Conservation (phyloP, 2,329 filamentous ascomycete genomes). For the Fusarium robinianum region DNA sequence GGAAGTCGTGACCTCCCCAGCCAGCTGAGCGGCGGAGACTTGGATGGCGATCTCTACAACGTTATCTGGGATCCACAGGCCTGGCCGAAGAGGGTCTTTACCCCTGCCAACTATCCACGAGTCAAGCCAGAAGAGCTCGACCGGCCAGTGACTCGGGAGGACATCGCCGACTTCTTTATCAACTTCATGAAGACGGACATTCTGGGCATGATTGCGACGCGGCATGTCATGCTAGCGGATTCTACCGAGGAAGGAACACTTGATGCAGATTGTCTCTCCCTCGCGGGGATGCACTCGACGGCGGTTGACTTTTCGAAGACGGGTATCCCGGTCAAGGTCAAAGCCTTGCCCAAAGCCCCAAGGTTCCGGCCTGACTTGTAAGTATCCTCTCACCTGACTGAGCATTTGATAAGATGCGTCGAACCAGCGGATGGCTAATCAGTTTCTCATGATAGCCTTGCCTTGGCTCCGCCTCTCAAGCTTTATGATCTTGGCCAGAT, state of each 20-base stretch:
- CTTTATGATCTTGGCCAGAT: conserved; percentile 52
- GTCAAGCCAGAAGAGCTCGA: conserved; percentile 61
- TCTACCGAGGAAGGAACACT: conserved; percentile 55
- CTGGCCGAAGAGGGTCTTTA: conserved; percentile 47
- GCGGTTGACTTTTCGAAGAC: conserved; percentile 80
- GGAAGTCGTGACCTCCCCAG: conserved; percentile 77
- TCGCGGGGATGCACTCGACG: conserved; percentile 69
- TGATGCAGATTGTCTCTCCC: conserved; percentile 53
- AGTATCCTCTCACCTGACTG: conserved; percentile 37
- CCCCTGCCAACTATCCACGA: conserved; percentile 72
- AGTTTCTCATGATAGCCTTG: conserved; percentile 45
- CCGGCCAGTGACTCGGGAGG: conserved; percentile 60
- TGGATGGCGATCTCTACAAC: conserved; percentile 83
- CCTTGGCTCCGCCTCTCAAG: conserved; percentile 50
- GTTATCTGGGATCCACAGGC: conserved; percentile 71
- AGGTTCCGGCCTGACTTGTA: conserved; percentile 60
- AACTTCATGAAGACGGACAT: conserved; percentile 72
- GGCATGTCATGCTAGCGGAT: conserved; percentile 69
- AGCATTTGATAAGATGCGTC: too few relatives aligned
- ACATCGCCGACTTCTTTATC: conserved; percentile 84
- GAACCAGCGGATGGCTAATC: not conserved
- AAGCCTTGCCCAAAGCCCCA: conserved; percentile 46
- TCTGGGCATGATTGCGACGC: conserved; percentile 66
- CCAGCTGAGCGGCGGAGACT: conserved; percentile 77
- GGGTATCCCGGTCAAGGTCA: conserved; percentile 61